Evolutionary conservation across 768 basidiomycete species (phyloP).

Genomic region (Pleurotus eryngii): DNA sequence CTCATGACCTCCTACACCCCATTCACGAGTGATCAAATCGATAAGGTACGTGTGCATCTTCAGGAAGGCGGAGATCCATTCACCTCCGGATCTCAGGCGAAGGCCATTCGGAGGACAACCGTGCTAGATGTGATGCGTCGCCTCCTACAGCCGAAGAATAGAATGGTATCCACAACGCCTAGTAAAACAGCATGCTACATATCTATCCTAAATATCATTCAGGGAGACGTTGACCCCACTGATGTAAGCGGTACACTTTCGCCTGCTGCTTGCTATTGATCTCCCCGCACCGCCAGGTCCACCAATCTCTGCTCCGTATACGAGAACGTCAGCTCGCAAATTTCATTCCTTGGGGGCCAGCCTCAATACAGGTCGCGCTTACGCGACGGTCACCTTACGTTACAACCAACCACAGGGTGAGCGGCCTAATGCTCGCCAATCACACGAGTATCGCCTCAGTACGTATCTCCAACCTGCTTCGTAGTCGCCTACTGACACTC

Average conservation of each 20-base stretch:
- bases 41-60: constrained; percentile 58
- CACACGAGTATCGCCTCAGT: constrained; percentile 98
- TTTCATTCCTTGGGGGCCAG: constrained; percentile 99
- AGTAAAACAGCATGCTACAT: constrained; percentile 95
- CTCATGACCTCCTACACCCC: constrained; percentile 99
- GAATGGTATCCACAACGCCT: constrained; percentile 94
- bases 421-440: constrained; percentile 97
- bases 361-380: constrained; percentile 95
- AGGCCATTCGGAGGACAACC: constrained; percentile 92
- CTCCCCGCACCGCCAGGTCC: constrained; percentile 54
- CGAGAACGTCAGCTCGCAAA: constrained; percentile 95
- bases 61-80: not conserved
- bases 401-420: constrained; percentile 87
- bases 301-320: constrained; percentile 95
- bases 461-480: constrained; percentile 23
- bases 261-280: not conserved
- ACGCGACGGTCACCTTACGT: constrained; percentile 90
- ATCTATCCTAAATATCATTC: constrained; percentile 96
- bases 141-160: constrained; percentile 94
- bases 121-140: constrained; percentile 99
- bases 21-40: constrained; percentile 94
- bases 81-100: constrained; percentile 54
- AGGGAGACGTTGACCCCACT: constrained; percentile 97
- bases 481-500: not conserved
- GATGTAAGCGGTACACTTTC: constrained; percentile 57